phyloP scores from a whole-genome alignment of 345 rosid species.

The Combretum micranthum region DNA sequence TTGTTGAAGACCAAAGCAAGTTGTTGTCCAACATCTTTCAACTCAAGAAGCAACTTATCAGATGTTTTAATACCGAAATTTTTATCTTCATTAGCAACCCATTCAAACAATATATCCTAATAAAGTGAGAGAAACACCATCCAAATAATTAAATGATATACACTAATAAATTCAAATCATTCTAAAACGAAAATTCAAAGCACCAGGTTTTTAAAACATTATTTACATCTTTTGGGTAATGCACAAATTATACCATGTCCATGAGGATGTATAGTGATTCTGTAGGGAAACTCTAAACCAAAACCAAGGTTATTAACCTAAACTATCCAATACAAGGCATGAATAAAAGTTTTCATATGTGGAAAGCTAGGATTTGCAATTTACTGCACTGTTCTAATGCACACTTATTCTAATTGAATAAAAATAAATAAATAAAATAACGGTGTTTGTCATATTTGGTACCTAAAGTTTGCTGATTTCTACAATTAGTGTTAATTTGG shows the following conservation, averaged over 20 bases:
- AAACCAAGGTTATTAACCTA: constrained; percentile 45
- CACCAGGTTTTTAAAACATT: constrained; percentile 2
- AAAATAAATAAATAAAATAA: too few relatives aligned
- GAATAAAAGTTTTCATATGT: neutral
- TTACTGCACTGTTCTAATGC: too few relatives aligned
- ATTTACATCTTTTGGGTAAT: constrained; percentile 65
- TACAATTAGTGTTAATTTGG: too few relatives aligned
- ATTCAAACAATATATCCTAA: constrained; percentile 51
- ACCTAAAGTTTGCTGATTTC: too few relatives aligned
- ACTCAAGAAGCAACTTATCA: constrained; percentile 41
- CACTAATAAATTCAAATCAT: too few relatives aligned
- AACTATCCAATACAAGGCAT: constrained; percentile 1
- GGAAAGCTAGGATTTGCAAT: neutral
- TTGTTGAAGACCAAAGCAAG: constrained; percentile 58
- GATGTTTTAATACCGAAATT: constrained; percentile 41
- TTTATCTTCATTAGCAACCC: constrained; percentile 42
- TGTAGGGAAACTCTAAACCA: constrained; percentile 73
- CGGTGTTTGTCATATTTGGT: too few relatives aligned
- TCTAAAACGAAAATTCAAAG: neutral
- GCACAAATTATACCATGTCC: constrained; percentile 79
- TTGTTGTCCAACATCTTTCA: constrained; percentile 66
- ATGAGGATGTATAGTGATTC: constrained; percentile 73
- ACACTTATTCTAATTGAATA: too few relatives aligned
- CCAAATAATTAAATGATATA: neutral
- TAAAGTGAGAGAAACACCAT: neutral